These are phyloP conservation scores for Vaccinium corymbosum DNA, from an alignment of 148 eudicot genomes.

Conservation along the genomic window DNA sequence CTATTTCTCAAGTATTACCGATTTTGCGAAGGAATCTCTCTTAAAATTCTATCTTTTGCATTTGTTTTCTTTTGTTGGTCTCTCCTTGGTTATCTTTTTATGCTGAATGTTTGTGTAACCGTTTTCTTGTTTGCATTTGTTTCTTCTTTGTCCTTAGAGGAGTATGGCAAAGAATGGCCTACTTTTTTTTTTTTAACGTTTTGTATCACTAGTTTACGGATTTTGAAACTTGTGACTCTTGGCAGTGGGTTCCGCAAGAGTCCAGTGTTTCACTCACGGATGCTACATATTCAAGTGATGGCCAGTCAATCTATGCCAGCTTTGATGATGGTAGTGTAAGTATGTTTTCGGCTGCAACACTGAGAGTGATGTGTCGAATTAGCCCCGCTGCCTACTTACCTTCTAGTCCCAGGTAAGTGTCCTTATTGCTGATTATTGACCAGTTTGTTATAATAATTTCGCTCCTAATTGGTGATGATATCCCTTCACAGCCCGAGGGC, in stretches of 20 bases:
- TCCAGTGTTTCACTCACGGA: not conserved
- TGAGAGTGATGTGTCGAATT: slow-evolving; percentile 44
- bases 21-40: not conserved
- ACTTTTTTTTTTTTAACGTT: not conserved
- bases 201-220: not conserved
- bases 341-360: not conserved
- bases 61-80: not conserved
- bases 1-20: not conserved
- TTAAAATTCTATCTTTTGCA: not conserved
- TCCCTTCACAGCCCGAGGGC: slow-evolving; percentile 37
- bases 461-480: not conserved
- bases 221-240: not conserved
- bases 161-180: not conserved
- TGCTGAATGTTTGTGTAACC: not conserved
- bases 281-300: not conserved
- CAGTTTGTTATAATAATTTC: not conserved
- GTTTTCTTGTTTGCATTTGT: not conserved
- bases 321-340: slow-evolving; percentile 4
- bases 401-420: slow-evolving; percentile 39
- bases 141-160: not conserved
- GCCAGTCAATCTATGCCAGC: slow-evolving; percentile 1
- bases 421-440: not conserved
- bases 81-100: not conserved
- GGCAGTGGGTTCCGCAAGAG: not conserved
- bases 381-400: slow-evolving; percentile 52